phyloP scores from a whole-genome alignment of 129 eudicot genomes.

The Apium graveolens region DNA sequence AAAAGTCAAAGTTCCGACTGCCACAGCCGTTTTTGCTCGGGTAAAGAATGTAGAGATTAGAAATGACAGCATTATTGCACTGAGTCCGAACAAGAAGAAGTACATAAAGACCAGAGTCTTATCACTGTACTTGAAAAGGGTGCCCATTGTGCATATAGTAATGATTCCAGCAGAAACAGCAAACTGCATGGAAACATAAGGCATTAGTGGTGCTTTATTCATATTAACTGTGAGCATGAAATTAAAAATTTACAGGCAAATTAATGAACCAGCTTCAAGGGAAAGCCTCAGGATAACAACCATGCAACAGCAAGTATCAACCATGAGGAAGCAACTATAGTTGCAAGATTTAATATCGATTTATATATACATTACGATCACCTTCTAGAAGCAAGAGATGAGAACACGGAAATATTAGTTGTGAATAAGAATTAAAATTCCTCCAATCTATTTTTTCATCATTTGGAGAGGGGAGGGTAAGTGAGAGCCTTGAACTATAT shows the following conservation, averaged over 20 bases:
- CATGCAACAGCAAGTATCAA: not conserved
- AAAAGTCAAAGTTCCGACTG: constrained; percentile 96
- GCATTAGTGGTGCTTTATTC: not conserved
- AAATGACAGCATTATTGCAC: constrained; percentile 84
- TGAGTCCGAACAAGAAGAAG: constrained; percentile 92
- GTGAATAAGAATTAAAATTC: not conserved
- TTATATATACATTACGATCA: not conserved
- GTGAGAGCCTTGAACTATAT: not conserved
- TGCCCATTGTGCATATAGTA: constrained; percentile 81
- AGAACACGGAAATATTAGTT: not conserved
- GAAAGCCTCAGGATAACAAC: not conserved
- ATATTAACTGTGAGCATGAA: not conserved
- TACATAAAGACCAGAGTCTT: constrained; percentile 86
- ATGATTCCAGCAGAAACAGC: constrained; percentile 78
- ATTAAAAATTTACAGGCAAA: not conserved
- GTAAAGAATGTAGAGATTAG: constrained; percentile 89
- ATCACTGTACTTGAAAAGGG: constrained; percentile 91
- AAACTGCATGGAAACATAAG: constrained; percentile 52
- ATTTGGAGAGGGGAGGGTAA: not conserved
- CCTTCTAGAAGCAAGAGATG: not conserved
- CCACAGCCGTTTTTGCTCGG: constrained; percentile 98
- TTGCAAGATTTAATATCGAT: not conserved
- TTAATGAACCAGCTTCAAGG: not conserved
- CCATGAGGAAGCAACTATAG: not conserved
- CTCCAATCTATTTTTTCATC: not conserved